Evolutionary conservation across 2,329 filamentous ascomycete species (phyloP), one percentile per base, ranked within the genome.

Genomic region (Alternaria viburni): DNA sequence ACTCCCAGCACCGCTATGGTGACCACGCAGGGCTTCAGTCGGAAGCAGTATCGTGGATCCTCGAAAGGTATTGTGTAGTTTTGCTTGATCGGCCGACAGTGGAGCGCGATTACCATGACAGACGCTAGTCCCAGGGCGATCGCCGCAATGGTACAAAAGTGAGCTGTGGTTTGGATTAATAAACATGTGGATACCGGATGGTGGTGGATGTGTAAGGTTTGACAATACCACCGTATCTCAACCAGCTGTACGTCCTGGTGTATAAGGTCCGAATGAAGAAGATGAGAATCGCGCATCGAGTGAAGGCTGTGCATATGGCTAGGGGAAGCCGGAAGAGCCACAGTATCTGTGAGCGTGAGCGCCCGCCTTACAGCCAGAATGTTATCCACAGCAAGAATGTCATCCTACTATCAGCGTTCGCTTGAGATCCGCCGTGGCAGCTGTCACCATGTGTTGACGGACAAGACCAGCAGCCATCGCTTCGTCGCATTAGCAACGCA

Each of bases 221-320:
- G 30, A 41, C 54, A 52, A 26, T 74, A 76, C 70, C 69, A 59
- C 59, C 52, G 51, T 19, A 54, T 66, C 73, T 69, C n/a, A 74
- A 59, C 57, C 64, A 64, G 11, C 65, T 54, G 51, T 62, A 70
- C 10, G 63, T 44, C 6, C 61, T 62, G 15, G 67, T 71, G 41
- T 69, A 75, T 23, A 77, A 65, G 6, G 67, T 71, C 12, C 69
- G 69, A 41, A 76, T 63, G 58, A 74, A 72, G 57, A 76, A 73
- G n/a, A 72, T 59, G 9, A 66, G 63, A 54, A 76, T 70, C 19
- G 73, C 72, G 52, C 63, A 69, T 54, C 72, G 66, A 11, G 65
- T 69, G 5, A 71, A 45, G 23, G 61, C 56, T 12, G 75, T 45
- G 51, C 67, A 57, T 41, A 72, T 28, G 28, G 67, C 69, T 59